A percentile compares a stretch with the other conserved stretches of the same genome.
phyloP scores from a whole-genome alignment of 2,329 filamentous ascomycete genomes.

The Zasmidium angulare region DNA sequence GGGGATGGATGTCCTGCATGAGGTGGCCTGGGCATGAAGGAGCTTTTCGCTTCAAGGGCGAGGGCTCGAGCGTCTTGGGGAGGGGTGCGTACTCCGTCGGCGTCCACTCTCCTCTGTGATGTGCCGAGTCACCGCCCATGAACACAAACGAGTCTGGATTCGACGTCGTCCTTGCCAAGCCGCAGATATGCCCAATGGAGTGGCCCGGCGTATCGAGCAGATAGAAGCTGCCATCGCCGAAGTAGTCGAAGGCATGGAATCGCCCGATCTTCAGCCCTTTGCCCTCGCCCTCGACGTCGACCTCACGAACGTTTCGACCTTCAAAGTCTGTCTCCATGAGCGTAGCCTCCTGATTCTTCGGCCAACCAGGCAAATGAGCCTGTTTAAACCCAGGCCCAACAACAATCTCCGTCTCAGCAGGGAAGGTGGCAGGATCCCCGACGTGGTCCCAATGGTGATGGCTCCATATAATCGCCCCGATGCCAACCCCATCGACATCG shows the following conservation, averaged over 20 bases:
- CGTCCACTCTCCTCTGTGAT: slow-evolving; percentile 38
- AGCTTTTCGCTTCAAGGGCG: slow-evolving; percentile 22
- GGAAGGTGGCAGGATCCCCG: slow-evolving; percentile 45
- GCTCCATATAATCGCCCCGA: slow-evolving; percentile 35
- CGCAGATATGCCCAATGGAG: slow-evolving; percentile 52
- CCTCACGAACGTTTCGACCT: slow-evolving; percentile 38
- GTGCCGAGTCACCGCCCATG: slow-evolving; percentile 50
- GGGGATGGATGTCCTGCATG: slow-evolving; percentile 42
- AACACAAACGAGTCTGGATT: slow-evolving; percentile 46
- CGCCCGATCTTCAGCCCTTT: slow-evolving; percentile 44
- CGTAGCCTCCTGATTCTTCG: slow-evolving; percentile 39
- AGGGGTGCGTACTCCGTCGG: slow-evolving; percentile 45
- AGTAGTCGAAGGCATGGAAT: slow-evolving; percentile 54
- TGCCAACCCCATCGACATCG: slow-evolving; percentile 37
- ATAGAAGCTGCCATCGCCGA: slow-evolving; percentile 58
- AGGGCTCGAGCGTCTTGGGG: slow-evolving; percentile 32
- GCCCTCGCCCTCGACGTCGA: slow-evolving; percentile 36
- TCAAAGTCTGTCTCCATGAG: slow-evolving; percentile 45
- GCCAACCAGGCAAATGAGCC: slow-evolving; percentile 46
- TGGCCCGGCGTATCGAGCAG: slow-evolving; percentile 56
- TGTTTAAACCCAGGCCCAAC: slow-evolving; percentile 51
- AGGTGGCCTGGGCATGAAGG: slow-evolving; percentile 43
- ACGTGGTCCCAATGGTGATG: slow-evolving; percentile 41
- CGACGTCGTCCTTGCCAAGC: slow-evolving; percentile 45
- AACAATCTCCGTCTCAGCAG: slow-evolving; percentile 43